Evolutionary conservation across 1,284 basidiomycete species (phyloP), one percentile per base, ranked within the genome.

Genomic region (Schizophyllum amplum): DNA sequence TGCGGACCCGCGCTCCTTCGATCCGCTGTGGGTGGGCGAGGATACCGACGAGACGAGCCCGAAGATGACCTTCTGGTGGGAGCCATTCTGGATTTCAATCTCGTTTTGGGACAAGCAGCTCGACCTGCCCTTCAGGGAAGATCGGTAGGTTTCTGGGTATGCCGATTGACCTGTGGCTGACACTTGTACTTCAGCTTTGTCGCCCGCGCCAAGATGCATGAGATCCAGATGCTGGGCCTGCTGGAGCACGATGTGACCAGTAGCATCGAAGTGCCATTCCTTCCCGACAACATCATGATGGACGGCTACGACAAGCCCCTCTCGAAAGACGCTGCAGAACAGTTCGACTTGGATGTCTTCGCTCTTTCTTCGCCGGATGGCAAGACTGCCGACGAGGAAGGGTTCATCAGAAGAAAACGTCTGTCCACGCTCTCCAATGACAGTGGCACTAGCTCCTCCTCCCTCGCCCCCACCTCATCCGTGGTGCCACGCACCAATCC

Each of bases 151-250:
- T 53, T 51, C 24, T 56, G 46, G n/a, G 25, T 50, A 46, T 48
- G 3, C 21, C 7, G 21, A 59, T 47, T 15, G 17, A 54, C 22
- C 27, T 48, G 59, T 53, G 60, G 24, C 49, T 52, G 25, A 48
- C 6, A 25, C n/a, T n/a, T n/a, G n/a, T n/a, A 42, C 21, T 24
- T 4, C 60, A 91, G 89, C 62, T 98, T 97, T 67, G 78, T 97
- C 24, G 87, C 92, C 1, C 84, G 93, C 48, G 92, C 90, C 46
- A 92, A 91, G 71, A 95, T 97, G 92, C 90, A 92, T 64, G 90
- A 95, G 67, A 93, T 96, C 51, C 90, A 96, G 67, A 94, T 92
- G 90, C 79, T 96, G 6, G 94, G 94, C 4, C 75, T 95, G 7
- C 75, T 96, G 52, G 92, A 94, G 63, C 90, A 95, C 66, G 94